These are phyloP conservation scores for Casuarina cunninghamiana DNA, from an alignment of 306 rosid species.

Conservation along the genomic window DNA sequence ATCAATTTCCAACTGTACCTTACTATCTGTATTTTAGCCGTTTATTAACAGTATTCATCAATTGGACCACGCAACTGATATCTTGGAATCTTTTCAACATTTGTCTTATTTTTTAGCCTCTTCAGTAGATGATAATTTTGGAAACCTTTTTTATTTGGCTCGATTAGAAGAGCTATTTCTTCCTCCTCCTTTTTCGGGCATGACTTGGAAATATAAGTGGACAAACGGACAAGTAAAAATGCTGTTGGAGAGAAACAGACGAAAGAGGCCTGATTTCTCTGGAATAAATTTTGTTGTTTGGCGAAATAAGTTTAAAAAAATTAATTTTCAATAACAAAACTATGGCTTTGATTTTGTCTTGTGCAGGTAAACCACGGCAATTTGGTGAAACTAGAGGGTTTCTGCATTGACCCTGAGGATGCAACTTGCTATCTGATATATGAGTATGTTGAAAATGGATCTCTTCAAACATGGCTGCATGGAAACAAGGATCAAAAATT, in stretches of 20 bases:
- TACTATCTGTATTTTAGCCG: neutral
- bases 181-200: neutral
- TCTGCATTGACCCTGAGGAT: constrained; percentile 75
- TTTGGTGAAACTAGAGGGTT: constrained; percentile 90
- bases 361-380: constrained; percentile 95
- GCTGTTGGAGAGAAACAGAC: neutral
- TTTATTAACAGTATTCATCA: neutral
- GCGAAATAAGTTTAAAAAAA: neutral
- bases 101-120: constrained; percentile 25
- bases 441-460: constrained; percentile 82
- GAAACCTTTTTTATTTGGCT: neutral
- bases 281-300: too few species aligned
- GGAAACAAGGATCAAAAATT: constrained; percentile 39
- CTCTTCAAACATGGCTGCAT: constrained; percentile 75
- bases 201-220: neutral
- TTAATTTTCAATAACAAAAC: constrained; percentile 12
- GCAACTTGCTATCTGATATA: constrained; percentile 76
- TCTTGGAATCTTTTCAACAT: constrained; percentile 19
- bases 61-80: neutral
- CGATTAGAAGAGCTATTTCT: too few species aligned
- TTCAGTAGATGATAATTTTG: constrained; percentile 7
- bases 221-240: neutral
- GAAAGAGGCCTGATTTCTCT: neutral
- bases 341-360: neutral
- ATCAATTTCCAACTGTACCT: neutral